Conservation (phyloP, 148 eudicot genomes). For the Chenopodium suecicum region DNA sequence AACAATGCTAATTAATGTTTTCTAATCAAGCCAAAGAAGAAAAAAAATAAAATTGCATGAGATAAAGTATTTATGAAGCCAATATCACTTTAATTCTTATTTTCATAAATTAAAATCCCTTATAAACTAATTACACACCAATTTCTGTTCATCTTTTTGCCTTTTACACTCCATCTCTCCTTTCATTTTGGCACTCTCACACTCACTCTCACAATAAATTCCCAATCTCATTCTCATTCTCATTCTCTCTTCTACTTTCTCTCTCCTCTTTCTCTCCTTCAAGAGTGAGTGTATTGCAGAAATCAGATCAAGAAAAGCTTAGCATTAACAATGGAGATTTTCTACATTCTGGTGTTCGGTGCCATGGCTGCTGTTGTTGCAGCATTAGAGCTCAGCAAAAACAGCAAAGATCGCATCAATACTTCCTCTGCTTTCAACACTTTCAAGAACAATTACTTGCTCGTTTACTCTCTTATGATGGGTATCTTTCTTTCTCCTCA, state of each 20-base stretch:
- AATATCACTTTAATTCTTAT: background rate
- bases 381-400: conserved; percentile 73
- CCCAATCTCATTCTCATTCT: background rate
- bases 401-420: conserved; percentile 73
- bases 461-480: conserved; percentile 99
- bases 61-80: background rate
- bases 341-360: conserved; percentile 76
- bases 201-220: background rate
- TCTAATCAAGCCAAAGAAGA: background rate
- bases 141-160: too few species aligned
- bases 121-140: too few species aligned
- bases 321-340: conserved; percentile 59
- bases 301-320: background rate
- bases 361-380: conserved; percentile 60
- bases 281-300: background rate
- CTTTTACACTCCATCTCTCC: background rate
- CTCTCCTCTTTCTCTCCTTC: too few species aligned
- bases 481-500: conserved; percentile 37
- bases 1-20: too few species aligned
- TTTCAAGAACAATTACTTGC: conserved; percentile 85
- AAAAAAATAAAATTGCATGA: background rate
- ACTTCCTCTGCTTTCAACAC: conserved; percentile 75
- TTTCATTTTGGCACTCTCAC: background rate
- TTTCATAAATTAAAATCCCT: too few species aligned
- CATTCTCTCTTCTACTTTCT: too few species aligned